Conservation (phyloP, 768 basidiomycete species). For the Leccinum boreale region DNA sequence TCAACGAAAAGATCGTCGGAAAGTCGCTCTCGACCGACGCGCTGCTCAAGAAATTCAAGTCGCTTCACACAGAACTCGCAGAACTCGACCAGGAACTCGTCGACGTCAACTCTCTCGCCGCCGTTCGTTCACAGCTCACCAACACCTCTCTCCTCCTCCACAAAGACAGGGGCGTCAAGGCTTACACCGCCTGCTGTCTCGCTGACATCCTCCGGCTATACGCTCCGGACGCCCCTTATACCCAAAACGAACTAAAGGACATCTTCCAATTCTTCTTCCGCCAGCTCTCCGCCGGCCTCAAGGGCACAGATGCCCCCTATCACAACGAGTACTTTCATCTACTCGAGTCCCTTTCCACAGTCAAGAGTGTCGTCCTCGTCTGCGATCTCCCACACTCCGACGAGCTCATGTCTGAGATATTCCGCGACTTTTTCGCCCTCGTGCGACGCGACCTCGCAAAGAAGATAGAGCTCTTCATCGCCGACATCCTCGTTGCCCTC, state of each 20-base stretch:
- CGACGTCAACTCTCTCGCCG: conserved; percentile 67
- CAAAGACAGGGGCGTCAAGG: conserved; percentile 95
- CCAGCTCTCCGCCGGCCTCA: conserved; percentile 75
- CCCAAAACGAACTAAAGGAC: conserved; percentile 81
- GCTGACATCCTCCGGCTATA: conserved; percentile 92
- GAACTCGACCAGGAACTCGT: conserved; percentile 85
- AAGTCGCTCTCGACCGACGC: conserved; percentile 78
- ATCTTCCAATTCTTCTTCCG: conserved; percentile 97
- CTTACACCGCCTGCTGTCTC: conserved; percentile 90
- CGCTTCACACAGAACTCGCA: conserved; percentile 72
- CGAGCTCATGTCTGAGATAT: conserved; percentile 78
- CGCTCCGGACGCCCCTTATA: conserved; percentile 97
- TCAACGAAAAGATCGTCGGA: conserved; percentile 78
- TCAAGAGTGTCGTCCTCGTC: conserved; percentile 92
- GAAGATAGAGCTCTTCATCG: conserved; percentile 81
- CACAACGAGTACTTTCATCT: conserved; percentile 93
- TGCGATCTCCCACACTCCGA: conserved; percentile 89
- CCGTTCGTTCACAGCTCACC: conserved; percentile 77
- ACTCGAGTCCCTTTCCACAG: conserved; percentile 89
- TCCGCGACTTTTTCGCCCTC: conserved; percentile 78
- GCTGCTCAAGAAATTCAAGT: conserved; percentile 81
- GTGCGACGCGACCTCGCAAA: conserved; percentile 71
- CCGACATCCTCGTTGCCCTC: conserved; percentile 86
- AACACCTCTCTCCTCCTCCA: conserved; percentile 79
- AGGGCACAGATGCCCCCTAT: conserved; percentile 75